phyloP scores from a whole-genome alignment of 306 rosid genomes.

The Acacia melanoxylon region DNA sequence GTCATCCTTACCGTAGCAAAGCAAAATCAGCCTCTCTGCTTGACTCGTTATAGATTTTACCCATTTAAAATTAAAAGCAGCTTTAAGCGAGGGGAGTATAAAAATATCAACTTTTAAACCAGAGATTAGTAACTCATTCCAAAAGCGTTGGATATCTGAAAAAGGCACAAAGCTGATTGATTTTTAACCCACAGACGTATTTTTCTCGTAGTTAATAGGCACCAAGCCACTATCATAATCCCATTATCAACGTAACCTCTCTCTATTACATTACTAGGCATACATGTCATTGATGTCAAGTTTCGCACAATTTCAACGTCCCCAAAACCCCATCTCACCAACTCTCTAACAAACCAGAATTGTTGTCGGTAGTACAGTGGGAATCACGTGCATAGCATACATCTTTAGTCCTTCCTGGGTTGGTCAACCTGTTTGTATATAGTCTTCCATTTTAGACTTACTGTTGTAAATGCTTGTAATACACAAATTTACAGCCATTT shows the following conservation, averaged over 20 bases:
- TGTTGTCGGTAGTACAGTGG: slow-evolving; percentile 16
- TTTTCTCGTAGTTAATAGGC: slow-evolving; percentile 25
- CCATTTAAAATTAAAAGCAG: slow-evolving; percentile 15
- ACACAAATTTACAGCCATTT: background rate
- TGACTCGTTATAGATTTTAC: slow-evolving; percentile 31
- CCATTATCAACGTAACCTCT: background rate
- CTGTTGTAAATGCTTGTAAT: background rate
- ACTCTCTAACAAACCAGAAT: slow-evolving; percentile 10
- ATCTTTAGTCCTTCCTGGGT: slow-evolving; percentile 12
- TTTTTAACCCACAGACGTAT: background rate
- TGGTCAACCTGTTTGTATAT: background rate
- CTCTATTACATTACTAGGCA: background rate
- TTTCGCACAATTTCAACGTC: slow-evolving; percentile 23
- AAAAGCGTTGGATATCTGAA: background rate
- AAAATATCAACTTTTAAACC: background rate
- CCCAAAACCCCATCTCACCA: slow-evolving; percentile 19
- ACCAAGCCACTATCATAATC: slow-evolving; percentile 32
- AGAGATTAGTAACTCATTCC: background rate
- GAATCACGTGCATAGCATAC: slow-evolving; percentile 32
- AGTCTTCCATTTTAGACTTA: background rate
- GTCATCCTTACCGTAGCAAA: slow-evolving; percentile 18
- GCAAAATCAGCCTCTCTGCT: slow-evolving; percentile 40
- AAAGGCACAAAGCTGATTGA: slow-evolving; percentile 28
- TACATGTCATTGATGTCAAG: background rate
- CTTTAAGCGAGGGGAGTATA: background rate